Percentiles rank a stretch among this genome's conserved stretches.
Evolutionary conservation across 495 filamentous ascomycete genomes (phyloP).

Genomic region (Penicillium odoratum): DNA sequence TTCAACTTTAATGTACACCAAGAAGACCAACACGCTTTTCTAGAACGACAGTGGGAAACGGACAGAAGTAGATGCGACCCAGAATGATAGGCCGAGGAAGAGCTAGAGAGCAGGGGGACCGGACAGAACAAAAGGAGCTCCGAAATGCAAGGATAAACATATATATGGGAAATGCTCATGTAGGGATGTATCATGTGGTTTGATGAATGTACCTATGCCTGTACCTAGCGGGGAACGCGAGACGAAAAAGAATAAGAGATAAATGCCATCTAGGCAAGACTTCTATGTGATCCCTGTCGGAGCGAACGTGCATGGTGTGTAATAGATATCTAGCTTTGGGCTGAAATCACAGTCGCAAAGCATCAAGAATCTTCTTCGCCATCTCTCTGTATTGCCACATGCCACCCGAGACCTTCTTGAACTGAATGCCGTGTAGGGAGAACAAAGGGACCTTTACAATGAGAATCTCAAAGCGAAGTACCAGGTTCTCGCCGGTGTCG

Average conservation of each 20-base stretch:
- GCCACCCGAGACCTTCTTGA: constrained; percentile 93
- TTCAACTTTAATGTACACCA: constrained; percentile 30
- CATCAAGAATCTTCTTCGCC: constrained; percentile 91
- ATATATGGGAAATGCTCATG: constrained; percentile 30
- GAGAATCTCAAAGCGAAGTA: constrained; percentile 90
- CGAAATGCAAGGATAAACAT: constrained; percentile 20
- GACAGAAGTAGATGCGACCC: constrained; percentile 7
- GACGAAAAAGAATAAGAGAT: constrained; percentile 14
- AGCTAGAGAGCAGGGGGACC: neutral
- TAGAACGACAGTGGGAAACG: constrained; percentile 15
- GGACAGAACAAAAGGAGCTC: constrained; percentile 14
- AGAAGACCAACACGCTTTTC: constrained; percentile 24
- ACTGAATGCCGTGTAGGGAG: constrained; percentile 92
- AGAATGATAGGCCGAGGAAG: constrained; percentile 8
- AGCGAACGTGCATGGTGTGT: neutral
- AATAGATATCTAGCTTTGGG: constrained; percentile 1
- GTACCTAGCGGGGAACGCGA: neutral
- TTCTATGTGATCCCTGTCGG: constrained; percentile 6
- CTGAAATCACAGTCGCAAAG: constrained; percentile 66
- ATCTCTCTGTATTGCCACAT: constrained; percentile 99
- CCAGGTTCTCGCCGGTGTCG: constrained; percentile 75
- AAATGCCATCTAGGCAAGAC: constrained; percentile 3
- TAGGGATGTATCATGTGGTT: constrained; percentile 30
- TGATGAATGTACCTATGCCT: constrained; percentile 20
- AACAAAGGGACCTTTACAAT: constrained; percentile 97